Evolutionary conservation across 148 eudicot genomes (phyloP).

Genomic region (Hydrangea macrophylla): DNA sequence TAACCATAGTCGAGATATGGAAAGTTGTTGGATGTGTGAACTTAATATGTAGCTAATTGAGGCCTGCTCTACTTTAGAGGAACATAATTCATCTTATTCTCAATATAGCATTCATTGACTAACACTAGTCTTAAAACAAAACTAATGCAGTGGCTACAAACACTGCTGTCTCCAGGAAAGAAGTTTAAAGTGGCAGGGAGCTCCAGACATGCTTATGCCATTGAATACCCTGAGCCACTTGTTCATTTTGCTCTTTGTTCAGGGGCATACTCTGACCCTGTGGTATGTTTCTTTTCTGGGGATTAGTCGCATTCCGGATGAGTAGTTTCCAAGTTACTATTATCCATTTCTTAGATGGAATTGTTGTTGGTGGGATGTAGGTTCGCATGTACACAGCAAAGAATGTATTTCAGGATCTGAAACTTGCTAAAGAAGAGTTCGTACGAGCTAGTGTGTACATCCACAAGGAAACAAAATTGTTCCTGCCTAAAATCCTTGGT

Average conservation of each 20-base stretch:
- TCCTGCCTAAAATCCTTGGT: slow-evolving; percentile 43
- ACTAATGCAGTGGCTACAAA: slow-evolving; percentile 46
- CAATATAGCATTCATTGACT: not conserved
- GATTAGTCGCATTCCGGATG: slow-evolving; percentile 1
- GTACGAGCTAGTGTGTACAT: slow-evolving; percentile 32
- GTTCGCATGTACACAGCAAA: slow-evolving; percentile 36
- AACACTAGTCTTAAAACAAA: slow-evolving; percentile 1
- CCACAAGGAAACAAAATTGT: slow-evolving; percentile 37
- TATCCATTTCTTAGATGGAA: not conserved
- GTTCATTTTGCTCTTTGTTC: slow-evolving; percentile 57
- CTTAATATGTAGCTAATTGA: not conserved
- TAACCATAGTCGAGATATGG: not conserved
- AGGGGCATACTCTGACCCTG: slow-evolving; percentile 50
- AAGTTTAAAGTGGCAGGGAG: slow-evolving; percentile 35
- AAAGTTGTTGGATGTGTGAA: not conserved
- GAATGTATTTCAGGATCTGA: slow-evolving; percentile 35
- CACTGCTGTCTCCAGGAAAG: slow-evolving; percentile 47
- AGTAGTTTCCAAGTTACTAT: not conserved
- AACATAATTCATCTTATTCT: not conserved
- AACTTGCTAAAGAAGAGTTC: slow-evolving; percentile 46
- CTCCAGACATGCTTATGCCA: slow-evolving; percentile 34
- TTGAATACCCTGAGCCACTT: slow-evolving; percentile 57
- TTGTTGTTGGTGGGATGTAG: slow-evolving; percentile 14
- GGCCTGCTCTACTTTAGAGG: not conserved
- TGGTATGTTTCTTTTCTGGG: slow-evolving; percentile 27